Evolutionary conservation across 2,329 filamentous ascomycete genomes (phyloP), one percentile per base, ranked within the genome.

Genomic region (Epichloe coenophiala): DNA sequence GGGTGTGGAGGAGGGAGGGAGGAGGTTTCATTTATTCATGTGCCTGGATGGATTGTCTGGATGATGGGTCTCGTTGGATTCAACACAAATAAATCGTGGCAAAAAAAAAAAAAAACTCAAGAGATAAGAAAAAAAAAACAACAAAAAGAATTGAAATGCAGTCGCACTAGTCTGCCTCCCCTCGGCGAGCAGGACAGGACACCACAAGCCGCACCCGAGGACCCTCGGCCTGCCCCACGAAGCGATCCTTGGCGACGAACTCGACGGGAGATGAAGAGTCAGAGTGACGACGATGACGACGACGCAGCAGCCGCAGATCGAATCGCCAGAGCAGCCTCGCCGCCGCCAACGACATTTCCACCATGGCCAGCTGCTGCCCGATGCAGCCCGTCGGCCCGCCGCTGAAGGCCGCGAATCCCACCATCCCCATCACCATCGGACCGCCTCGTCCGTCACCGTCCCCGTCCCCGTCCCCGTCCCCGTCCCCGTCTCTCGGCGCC

Each of bases 321-420:
- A 44, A 31, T 33, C 27, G 42, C 42, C 42, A 44, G 6, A 33
- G 42, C 15, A 44, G n/a, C 42, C 42, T 44, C 21, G 42, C 42
- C 21, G 9, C 23, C 33, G 42, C 42, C 21, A 44, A 23, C 42
- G 42, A 44, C 23, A 44, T 44, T 17, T 44, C 42, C 12, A 31
- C 27, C 21, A 44, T 31, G 27, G 42, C 42, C 21, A 44, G 27
- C 42, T 44, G 21, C 21, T 44, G 42, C 13, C 47, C 51, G n/a
- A 52, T 52, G 17, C 51, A 52, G 15, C 41, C 51, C 21, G 42
- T 46, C 21, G 23, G 17, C 5, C 51, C 51, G 6, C 15, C 23
- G 19, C 41, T 52, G 17, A 52, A 49, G 11, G 23, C 43, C 12
- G 19, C 19, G 19, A 42, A 42, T 21, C 40, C 40, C 6, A 23